Conservation (phyloP, 129 eudicot species). For the Arctium lappa region DNA sequence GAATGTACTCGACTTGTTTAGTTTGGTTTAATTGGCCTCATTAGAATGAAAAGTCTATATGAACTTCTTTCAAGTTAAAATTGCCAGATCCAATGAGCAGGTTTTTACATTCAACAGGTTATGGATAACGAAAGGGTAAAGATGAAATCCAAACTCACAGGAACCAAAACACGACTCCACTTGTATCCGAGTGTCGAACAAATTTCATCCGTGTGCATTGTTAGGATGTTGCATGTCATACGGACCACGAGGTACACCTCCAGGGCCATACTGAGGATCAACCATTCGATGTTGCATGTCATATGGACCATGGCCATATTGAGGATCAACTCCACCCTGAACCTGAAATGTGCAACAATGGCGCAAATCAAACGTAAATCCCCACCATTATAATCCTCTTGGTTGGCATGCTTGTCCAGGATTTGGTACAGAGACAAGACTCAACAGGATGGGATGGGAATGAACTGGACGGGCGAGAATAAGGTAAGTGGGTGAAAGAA, state of each 20-base stretch:
- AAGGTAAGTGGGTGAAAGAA: too few species aligned
- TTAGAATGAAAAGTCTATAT: not conserved
- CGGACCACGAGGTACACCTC: constrained; percentile 30
- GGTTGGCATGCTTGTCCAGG: not conserved
- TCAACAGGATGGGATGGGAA: too few species aligned
- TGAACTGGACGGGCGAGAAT: too few species aligned
- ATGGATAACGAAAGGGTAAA: not conserved
- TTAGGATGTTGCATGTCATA: constrained; percentile 33
- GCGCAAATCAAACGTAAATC: not conserved
- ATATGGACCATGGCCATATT: constrained; percentile 26
- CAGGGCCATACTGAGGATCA: constrained; percentile 29
- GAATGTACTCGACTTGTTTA: not conserved
- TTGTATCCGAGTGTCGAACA: not conserved
- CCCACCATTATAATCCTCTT: not conserved
- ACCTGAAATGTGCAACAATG: constrained; percentile 27
- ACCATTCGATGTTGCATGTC: constrained; percentile 32
- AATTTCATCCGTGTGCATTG: constrained; percentile 27
- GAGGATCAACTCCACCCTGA: constrained; percentile 33
- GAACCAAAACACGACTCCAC: not conserved
- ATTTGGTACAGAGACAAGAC: not conserved
- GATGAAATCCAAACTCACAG: not conserved
- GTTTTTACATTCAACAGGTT: not conserved
- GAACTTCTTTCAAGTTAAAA: not conserved
- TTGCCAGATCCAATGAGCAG: not conserved
- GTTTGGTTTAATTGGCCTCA: not conserved